Evolutionary conservation across 2,329 filamentous ascomycete genomes (phyloP).

Genomic region (Aureobasidium sp.): DNA sequence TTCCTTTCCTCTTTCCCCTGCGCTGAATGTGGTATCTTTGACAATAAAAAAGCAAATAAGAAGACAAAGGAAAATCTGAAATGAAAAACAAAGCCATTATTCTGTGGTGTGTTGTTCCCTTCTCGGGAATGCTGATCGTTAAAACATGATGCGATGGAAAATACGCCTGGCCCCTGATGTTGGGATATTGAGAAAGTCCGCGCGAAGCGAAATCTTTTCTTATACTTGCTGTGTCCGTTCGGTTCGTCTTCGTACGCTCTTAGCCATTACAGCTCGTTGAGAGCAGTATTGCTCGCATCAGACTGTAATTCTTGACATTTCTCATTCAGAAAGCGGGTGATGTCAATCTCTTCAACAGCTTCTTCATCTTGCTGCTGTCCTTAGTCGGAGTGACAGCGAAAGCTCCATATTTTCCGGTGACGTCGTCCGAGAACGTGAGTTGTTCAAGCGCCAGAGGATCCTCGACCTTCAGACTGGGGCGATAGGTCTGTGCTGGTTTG

Average conservation of each 20-base stretch:
- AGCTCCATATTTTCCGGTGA: constrained; percentile 34
- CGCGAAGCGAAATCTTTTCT: not conserved
- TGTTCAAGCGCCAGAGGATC: constrained; percentile 51
- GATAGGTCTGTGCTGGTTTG: not conserved
- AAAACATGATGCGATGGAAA: constrained; percentile 7
- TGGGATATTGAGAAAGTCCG: not conserved
- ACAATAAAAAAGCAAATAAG: constrained; percentile 6
- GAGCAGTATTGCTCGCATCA: not conserved
- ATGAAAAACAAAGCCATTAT: not conserved
- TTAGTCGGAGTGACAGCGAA: constrained; percentile 29
- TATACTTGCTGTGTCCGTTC: not conserved
- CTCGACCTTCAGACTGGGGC: not conserved
- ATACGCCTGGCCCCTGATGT: not conserved
- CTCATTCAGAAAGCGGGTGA: not conserved
- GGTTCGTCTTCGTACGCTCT: not conserved
- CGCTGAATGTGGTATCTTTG: constrained; percentile 12
- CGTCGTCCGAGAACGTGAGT: constrained; percentile 36
- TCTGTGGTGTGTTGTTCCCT: not conserved
- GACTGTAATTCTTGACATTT: not conserved
- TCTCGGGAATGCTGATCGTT: not conserved
- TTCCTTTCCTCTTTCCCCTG: not conserved
- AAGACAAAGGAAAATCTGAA: not conserved
- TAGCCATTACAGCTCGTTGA: constrained; percentile 4
- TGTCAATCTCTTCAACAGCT: constrained; percentile 11
- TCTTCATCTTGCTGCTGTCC: constrained; percentile 8